Base-by-base conservation (phyloP, 345 rosid genomes). In the Populus alba region DNA sequence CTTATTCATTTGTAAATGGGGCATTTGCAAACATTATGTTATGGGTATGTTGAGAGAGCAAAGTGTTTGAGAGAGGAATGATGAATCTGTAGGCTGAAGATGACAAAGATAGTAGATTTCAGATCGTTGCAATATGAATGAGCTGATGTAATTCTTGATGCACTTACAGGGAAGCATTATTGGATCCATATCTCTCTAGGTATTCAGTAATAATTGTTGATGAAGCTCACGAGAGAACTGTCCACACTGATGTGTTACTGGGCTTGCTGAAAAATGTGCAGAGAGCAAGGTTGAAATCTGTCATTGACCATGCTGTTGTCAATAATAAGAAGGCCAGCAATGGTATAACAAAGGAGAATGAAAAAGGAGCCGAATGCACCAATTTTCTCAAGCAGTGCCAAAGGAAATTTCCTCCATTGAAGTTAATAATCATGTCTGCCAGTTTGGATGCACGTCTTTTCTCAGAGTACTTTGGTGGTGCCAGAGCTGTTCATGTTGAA, bases 221-320 rank as follows among this genome's bases (percentile, higher is more conserved):
- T 86, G 98, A 93, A 88, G 99, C 98, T 73, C 99, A 95, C 73
- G 98, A 95, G 81, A 93, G 99, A 87, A 91, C 95, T 79, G 90
- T 95, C 74, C 94, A 91, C 79, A 95, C 98, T 16, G 99, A 95
- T 87, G 97, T 95, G 27, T 83, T 95, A 78, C 80, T 95, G 77
- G 98, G 92, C 76, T 87, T 93, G 88, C 92, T 95, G 75, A 95
- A 95, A 80, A 89, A 83, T 74, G 90, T 95, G 47, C 97, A 84
- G 68, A 82, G 74, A 71, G 89, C 83, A 65, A 87, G 99, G 83
- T 86, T 84, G 69, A 87, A 88, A 75, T 76, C 87, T 83, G 72
- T 67, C 66, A 75, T 38, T 33, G 79, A 76, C 76, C 80, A 68
- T 43, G 75, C 16, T 68, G 79, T 68, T 76, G 68, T 66, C 41